Percentiles rank a stretch among this genome's conserved stretches.
These are phyloP conservation scores for Plasmodium knowlesi DNA, from an alignment of 169 alveolate species.

Conservation along the genomic window DNA sequence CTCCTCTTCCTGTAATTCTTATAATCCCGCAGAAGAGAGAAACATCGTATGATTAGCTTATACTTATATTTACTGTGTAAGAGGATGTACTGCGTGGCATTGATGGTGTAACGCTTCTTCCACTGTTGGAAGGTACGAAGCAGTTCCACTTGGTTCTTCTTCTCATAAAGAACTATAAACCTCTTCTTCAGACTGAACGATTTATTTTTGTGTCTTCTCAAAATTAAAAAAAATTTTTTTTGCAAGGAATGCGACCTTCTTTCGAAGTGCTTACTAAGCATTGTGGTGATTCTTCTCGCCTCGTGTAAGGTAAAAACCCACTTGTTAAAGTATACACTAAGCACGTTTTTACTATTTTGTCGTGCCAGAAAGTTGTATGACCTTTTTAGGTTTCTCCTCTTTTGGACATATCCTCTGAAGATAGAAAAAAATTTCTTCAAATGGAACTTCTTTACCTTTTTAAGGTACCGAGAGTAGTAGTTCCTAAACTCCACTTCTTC, in stretches of 20 bases:
- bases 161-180: conserved; percentile 30
- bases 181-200: conserved; percentile 8
- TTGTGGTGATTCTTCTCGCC: neutral
- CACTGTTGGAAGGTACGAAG: conserved; percentile 10
- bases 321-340: neutral
- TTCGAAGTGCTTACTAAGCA: neutral
- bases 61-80: conserved; percentile 38
- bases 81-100: conserved; percentile 34
- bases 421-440: conserved; percentile 9
- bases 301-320: conserved; percentile 2
- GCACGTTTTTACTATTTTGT: neutral
- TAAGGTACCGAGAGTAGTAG: conserved; percentile 9
- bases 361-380: neutral
- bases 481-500: conserved; percentile 24
- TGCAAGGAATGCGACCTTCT: conserved; percentile 1
- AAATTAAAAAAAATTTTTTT: conserved; percentile 11
- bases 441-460: neutral
- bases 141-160: conserved; percentile 11
- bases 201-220: conserved; percentile 33
- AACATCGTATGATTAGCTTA: conserved; percentile 30
- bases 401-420: neutral
- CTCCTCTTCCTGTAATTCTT: conserved; percentile 7
- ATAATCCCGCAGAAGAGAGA: conserved; percentile 1
- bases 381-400: neutral
- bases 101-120: conserved; percentile 23